Evolutionary conservation across 352 stramenopile genomes (phyloP).

Genomic region (Phytophthora boehmeriae): DNA sequence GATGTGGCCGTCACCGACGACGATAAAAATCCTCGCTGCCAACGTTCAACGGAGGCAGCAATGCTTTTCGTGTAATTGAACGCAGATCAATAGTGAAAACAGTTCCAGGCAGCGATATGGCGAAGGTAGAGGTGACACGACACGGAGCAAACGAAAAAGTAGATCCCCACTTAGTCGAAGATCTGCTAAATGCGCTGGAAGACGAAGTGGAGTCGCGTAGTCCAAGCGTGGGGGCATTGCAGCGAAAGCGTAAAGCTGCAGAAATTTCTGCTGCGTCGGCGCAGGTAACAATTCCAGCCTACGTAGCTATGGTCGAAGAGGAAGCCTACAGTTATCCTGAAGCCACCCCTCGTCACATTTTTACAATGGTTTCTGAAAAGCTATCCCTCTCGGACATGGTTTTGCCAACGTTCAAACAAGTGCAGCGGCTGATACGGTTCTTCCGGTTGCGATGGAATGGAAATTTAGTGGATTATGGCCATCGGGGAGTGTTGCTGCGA

Average conservation of each 20-base stretch:
- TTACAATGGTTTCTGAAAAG: conserved; percentile 41
- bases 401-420: conserved; percentile 51
- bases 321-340: conserved; percentile 51
- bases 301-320: conserved; percentile 65
- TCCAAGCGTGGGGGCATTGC: not conserved
- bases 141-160: conserved; percentile 13
- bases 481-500: conserved; percentile 50
- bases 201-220: conserved; percentile 22
- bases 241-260: conserved; percentile 29
- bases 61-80: conserved; percentile 41
- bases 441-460: conserved; percentile 48
- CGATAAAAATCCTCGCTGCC: conserved; percentile 10
- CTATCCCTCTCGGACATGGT: conserved; percentile 42
- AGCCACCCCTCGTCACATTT: conserved; percentile 42
- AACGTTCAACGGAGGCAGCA: conserved; percentile 27
- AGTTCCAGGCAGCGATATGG: conserved; percentile 24
- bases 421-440: conserved; percentile 35
- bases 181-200: conserved; percentile 36
- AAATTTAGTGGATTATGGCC: conserved; percentile 42
- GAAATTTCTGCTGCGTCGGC: conserved; percentile 13
- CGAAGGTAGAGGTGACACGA: conserved; percentile 30
- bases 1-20: conserved; percentile 15
- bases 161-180: conserved; percentile 31
- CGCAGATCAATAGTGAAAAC: conserved; percentile 47
- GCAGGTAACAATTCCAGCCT: conserved; percentile 42